phyloP scores from a whole-genome alignment of 148 eudicot species.

The Cornus kousa region DNA sequence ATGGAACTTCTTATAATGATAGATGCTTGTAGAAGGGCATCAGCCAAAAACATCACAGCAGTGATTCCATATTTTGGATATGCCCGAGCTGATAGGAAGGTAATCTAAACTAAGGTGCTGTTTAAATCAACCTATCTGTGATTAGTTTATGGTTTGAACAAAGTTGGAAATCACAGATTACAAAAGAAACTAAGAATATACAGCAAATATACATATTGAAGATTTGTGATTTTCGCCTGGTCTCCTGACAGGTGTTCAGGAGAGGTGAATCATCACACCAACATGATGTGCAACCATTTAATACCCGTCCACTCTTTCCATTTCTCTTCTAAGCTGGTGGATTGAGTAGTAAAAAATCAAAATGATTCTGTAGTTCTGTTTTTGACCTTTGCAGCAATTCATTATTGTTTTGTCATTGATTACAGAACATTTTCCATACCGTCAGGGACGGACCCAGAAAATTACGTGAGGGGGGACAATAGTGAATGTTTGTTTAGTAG shows the following conservation, averaged over 20 bases:
- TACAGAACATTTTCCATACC: not conserved
- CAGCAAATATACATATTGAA: not conserved
- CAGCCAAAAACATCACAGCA: constrained; percentile 92
- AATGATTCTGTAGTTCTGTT: not conserved
- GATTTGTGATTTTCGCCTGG: not conserved
- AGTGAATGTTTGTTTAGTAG: too few relatives aligned
- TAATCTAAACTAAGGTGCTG: constrained; percentile 13
- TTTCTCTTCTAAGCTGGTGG: not conserved
- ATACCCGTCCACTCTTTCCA: not conserved
- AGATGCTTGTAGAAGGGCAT: constrained; percentile 97
- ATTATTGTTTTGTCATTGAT: not conserved
- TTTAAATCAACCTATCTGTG: not conserved
- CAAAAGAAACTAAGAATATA: not conserved
- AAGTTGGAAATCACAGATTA: not conserved
- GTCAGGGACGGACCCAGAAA: too few relatives aligned
- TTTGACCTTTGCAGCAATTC: not conserved
- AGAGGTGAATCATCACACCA: not conserved
- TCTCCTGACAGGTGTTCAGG: not conserved
- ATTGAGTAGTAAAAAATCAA: not conserved
- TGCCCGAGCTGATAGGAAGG: constrained; percentile 98
- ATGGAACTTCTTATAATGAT: constrained; percentile 94
- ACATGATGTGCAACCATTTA: not conserved
- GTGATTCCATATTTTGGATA: constrained; percentile 98
- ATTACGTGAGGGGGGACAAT: too few relatives aligned
- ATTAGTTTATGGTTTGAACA: not conserved